Percentiles rank a stretch among this genome's conserved stretches.
Conservation (phyloP, 768 basidiomycete genomes). For the Suillus subluteus region DNA sequence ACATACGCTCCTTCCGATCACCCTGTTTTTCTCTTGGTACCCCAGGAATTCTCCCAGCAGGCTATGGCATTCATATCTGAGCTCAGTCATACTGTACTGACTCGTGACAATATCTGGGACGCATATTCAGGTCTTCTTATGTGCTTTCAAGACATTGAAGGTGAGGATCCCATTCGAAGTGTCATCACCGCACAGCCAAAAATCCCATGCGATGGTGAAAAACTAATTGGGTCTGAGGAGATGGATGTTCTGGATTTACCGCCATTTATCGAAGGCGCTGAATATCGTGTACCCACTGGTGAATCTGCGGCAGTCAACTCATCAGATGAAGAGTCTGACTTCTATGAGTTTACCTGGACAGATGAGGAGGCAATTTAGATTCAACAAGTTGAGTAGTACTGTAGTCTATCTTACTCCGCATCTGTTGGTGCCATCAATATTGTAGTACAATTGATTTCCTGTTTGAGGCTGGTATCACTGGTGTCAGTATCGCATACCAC, state of each 20-base stretch:
- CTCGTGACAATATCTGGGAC: not conserved
- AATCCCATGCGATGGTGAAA: not conserved
- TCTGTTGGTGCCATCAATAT: no score
- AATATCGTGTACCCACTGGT: not conserved
- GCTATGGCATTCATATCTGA: not conserved
- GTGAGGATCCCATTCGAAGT: not conserved
- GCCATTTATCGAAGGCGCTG: not conserved
- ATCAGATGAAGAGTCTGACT: constrained; percentile 1
- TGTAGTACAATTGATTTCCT: no score
- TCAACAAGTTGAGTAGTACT: no score
- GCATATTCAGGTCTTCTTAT: not conserved
- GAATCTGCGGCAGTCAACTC: not conserved
- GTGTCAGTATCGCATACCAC: no score
- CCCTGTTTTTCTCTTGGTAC: not conserved
- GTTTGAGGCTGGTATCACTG: no score
- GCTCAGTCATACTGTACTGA: not conserved
- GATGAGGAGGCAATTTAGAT: not conserved
- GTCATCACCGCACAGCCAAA: not conserved
- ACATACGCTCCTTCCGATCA: not conserved
- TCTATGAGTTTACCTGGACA: not conserved
- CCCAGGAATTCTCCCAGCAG: constrained; percentile 1
- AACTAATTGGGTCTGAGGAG: not conserved
- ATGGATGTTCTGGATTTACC: not conserved
- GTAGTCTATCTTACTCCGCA: not conserved
- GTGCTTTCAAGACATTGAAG: not conserved